These are phyloP conservation scores for Helicocarpus griseus DNA, from an alignment of 2,329 filamentous ascomycete genomes.

Conservation along the genomic window DNA sequence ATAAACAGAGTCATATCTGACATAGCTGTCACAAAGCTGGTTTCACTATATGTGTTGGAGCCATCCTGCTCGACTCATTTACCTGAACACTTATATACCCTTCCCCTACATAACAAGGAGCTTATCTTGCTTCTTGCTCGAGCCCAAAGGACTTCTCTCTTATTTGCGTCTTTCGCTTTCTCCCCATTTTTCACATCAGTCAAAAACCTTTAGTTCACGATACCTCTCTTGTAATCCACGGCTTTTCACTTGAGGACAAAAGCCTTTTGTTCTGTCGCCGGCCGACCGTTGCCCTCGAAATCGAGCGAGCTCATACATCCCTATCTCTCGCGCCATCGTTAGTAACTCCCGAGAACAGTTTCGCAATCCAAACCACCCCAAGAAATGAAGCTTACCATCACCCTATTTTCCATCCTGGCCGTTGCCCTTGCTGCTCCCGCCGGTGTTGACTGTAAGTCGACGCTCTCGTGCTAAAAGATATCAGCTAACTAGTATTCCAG, in stretches of 20 bases:
- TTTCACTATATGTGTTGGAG: background rate
- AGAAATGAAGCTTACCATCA: slow-evolving; percentile 12
- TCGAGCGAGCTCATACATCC: background rate
- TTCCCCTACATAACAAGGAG: too few species aligned
- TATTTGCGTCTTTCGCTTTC: background rate
- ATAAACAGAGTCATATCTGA: background rate
- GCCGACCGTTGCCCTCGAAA: slow-evolving; percentile 6
- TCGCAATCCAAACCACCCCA: background rate
- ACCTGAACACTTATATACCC: background rate
- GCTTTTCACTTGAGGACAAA: background rate
- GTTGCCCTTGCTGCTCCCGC: slow-evolving; percentile 11
- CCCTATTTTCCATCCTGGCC: slow-evolving; percentile 10
- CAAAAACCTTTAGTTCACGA: background rate
- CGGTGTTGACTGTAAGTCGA: slow-evolving; percentile 9
- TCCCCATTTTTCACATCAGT: background rate
- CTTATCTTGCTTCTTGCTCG: background rate
- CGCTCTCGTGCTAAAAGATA: background rate
- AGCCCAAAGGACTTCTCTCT: background rate
- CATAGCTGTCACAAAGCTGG: background rate
- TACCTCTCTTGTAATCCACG: background rate
- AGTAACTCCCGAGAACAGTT: background rate
- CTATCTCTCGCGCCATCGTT: too few species aligned
- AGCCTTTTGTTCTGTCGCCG: slow-evolving; percentile 7
- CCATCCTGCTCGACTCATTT: background rate
- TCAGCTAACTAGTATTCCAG: background rate